Conservation (phyloP, 371 early-diverging fungal genomes). For the Nematocida sp. region DNA sequence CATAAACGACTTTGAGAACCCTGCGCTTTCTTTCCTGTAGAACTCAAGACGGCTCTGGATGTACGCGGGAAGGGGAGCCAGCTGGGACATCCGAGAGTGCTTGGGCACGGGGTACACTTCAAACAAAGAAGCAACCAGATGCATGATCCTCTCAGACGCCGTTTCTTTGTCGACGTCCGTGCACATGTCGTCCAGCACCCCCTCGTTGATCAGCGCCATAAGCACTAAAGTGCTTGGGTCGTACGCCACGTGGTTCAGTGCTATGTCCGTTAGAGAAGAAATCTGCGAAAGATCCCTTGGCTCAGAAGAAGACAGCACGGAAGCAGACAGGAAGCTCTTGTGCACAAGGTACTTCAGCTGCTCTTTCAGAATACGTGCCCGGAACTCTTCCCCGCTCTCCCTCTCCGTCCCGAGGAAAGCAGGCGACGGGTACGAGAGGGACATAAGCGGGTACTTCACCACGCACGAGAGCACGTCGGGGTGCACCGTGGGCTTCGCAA, state of each 20-base stretch:
- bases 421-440: conserved; percentile 11
- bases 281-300: conserved; percentile 9
- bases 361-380: conserved; percentile 13
- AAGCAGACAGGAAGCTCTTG: conserved; percentile 1
- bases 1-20: conserved; percentile 4
- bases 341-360: conserved; percentile 16
- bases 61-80: not conserved
- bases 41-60: not conserved
- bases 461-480: not conserved
- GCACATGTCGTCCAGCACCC: conserved; percentile 24
- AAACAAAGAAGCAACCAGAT: conserved; percentile 24
- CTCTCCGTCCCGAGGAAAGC: not conserved
- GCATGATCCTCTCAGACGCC: conserved; percentile 3
- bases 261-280: conserved; percentile 20
- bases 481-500: conserved; percentile 1
- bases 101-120: conserved; percentile 28
- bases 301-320: not conserved
- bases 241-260: conserved; percentile 27
- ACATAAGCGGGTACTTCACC: conserved; percentile 32
- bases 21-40: not conserved
- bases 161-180: conserved; percentile 25
- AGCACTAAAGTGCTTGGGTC: conserved; percentile 34
- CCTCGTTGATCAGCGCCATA: conserved; percentile 35
- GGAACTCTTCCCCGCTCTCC: not conserved
- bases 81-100: not conserved